Conservation (phyloP, 2,329 filamentous ascomycete species). For the Colletotrichum higginsianum region DNA sequence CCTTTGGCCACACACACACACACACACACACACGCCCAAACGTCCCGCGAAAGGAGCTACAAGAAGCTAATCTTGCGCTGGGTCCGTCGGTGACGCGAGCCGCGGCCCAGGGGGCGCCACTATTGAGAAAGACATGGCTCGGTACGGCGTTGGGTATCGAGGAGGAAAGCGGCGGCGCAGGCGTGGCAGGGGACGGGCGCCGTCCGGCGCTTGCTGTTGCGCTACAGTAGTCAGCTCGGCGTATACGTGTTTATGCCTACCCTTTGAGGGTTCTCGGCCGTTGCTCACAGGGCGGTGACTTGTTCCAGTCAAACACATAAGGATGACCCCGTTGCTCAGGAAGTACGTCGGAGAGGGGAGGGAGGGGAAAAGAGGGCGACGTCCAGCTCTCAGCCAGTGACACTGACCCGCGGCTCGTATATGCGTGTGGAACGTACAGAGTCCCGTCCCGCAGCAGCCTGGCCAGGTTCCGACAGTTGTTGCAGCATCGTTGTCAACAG, state of each 20-base stretch:
- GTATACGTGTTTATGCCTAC: neutral
- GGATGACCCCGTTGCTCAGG: neutral
- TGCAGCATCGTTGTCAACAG: neutral
- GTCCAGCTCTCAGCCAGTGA: neutral
- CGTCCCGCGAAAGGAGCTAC: neutral
- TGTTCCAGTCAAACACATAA: neutral
- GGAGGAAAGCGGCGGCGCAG: neutral
- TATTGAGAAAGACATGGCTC: neutral
- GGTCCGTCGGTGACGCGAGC: conserved; percentile 6
- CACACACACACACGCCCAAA: neutral
- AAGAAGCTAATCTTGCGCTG: neutral
- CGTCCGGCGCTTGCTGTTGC: conserved; percentile 1
- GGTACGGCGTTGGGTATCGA: neutral
- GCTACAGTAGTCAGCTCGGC: neutral
- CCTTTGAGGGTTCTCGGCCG: neutral
- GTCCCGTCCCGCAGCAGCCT: neutral
- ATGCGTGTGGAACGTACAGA: neutral
- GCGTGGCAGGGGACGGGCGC: neutral
- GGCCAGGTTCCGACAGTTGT: neutral
- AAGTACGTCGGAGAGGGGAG: neutral
- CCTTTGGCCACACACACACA: neutral
- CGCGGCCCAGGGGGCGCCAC: conserved; percentile 9
- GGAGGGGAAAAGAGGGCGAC: neutral
- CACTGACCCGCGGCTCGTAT: neutral
- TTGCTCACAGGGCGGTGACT: neutral